Evolutionary conservation across 129 eudicot genomes (phyloP), one percentile per base, ranked within the genome.

Genomic region (Smallanthus sonchifolius): DNA sequence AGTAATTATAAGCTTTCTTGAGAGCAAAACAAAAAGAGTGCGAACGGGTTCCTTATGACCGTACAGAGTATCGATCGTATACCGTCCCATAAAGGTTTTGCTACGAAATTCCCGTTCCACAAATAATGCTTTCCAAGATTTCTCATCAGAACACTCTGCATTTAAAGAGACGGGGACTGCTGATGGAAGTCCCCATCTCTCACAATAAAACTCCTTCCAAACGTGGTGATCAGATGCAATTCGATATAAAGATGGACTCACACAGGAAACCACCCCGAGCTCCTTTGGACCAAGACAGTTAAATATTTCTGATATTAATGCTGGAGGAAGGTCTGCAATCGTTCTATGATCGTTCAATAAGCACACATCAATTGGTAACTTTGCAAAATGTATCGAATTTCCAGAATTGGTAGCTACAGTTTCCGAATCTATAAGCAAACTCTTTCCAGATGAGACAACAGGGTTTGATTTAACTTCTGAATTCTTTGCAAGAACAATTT

Each of bases 151-250:
- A 75, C 13, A 63, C 20, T 70, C 87, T 5, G 83, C 77, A 24
- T 73, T 79, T 15, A 77, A 17, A 28, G 83, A 69, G 66, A 62
- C 40, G 10, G 83, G 65, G 52, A 70, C 74, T 34, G 80, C 61
- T 0, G 93, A 85, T 2, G 96, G 95, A 8, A 83, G 88, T 9
- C 96, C 99, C 99, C 99, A 94, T 82, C 97, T 86, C 87, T 94
- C 97, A 69, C 86, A 85, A 71, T 94, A 94, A 59, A 86, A 94
- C 51, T 86, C 83, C 79, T 91, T 94, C 99, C 99, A 94, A 60
- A 80, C 94, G 75, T 85, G 82, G 49, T 90, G 97, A 35, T 94
- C 97, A 2, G 99, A 87, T 44, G 96, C 90, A 35, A 91, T 81
- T 69, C 77, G 76, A 78, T 84, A 86, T 28, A 94, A 78, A 62